These are phyloP conservation scores for Halteria grandinella DNA, from an alignment of 73 alveolate species.

Conservation along the genomic window DNA sequence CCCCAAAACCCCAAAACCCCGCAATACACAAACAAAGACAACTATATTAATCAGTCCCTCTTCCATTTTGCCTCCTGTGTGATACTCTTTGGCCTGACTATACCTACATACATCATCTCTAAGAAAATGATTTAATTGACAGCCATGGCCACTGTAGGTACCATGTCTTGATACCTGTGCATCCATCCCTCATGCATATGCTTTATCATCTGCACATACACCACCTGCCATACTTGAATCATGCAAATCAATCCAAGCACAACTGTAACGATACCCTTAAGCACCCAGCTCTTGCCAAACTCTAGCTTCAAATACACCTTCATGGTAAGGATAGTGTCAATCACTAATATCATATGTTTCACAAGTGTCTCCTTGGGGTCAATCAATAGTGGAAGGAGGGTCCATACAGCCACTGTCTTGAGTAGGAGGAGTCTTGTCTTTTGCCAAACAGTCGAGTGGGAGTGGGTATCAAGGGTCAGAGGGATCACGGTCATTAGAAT, in stretches of 20 bases:
- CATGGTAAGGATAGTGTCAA: conserved; percentile 1
- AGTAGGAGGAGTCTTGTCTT: conserved; percentile 5
- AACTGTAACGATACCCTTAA: neutral
- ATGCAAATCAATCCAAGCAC: neutral
- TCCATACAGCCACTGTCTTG: conserved; percentile 43
- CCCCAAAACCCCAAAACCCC: conserved; percentile 57
- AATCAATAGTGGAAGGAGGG: conserved; percentile 43
- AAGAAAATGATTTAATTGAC: conserved; percentile 15
- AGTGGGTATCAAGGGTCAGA: conserved; percentile 19
- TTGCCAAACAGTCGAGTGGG: neutral
- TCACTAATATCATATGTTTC: conserved; percentile 46
- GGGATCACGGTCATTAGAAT: conserved; percentile 77
- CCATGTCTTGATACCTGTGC: conserved; percentile 30
- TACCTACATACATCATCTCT: conserved; percentile 2
- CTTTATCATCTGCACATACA: neutral
- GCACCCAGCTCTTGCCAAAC: neutral
- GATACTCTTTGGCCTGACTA: neutral
- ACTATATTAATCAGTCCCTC: neutral
- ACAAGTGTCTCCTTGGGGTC: conserved; percentile 25
- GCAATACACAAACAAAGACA: neutral
- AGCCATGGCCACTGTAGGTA: conserved; percentile 19
- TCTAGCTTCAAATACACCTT: neutral
- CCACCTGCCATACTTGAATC: neutral
- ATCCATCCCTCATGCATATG: conserved; percentile 48
- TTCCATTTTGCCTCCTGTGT: neutral